Evolutionary conservation across 192 early-diverging fungal species (phyloP).

Genomic region (Entrophospora sp.): DNA sequence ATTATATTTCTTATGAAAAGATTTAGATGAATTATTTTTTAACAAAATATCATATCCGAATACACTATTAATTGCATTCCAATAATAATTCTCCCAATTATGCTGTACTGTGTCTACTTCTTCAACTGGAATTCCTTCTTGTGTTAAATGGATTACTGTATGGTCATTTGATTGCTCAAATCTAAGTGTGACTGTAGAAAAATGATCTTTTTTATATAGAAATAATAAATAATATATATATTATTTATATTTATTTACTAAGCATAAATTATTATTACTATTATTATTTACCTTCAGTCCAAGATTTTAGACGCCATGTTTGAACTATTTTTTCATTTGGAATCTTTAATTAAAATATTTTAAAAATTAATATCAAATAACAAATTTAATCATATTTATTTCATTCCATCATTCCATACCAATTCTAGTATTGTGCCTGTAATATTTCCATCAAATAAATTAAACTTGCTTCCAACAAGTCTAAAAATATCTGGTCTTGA

Average conservation of each 20-base stretch:
- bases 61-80: slow-evolving; percentile 81
- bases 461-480: slow-evolving; percentile 54
- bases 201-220: slow-evolving; percentile 36
- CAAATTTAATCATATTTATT: background rate
- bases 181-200: slow-evolving; percentile 68
- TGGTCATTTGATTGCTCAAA: slow-evolving; percentile 62
- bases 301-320: slow-evolving; percentile 78
- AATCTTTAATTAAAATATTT: slow-evolving; percentile 14
- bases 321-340: slow-evolving; percentile 71
- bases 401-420: slow-evolving; percentile 26
- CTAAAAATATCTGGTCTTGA: slow-evolving; percentile 54
- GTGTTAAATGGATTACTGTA: slow-evolving; percentile 62
- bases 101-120: slow-evolving; percentile 75
- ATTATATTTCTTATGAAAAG: too few species aligned
- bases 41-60: slow-evolving; percentile 95
- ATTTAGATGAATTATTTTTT: too few species aligned
- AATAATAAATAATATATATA: background rate
- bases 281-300: slow-evolving; percentile 56
- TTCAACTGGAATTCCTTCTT: slow-evolving; percentile 78
- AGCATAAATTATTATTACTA: background rate
- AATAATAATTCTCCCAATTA: slow-evolving; percentile 92
- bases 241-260: background rate
- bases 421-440: slow-evolving; percentile 68
- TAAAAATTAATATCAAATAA: background rate
- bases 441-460: slow-evolving; percentile 84